Evolutionary conservation across 192 early-diverging fungal genomes (phyloP), one percentile per base, ranked within the genome.

Genomic region (Pilobolus umbonatus): DNA sequence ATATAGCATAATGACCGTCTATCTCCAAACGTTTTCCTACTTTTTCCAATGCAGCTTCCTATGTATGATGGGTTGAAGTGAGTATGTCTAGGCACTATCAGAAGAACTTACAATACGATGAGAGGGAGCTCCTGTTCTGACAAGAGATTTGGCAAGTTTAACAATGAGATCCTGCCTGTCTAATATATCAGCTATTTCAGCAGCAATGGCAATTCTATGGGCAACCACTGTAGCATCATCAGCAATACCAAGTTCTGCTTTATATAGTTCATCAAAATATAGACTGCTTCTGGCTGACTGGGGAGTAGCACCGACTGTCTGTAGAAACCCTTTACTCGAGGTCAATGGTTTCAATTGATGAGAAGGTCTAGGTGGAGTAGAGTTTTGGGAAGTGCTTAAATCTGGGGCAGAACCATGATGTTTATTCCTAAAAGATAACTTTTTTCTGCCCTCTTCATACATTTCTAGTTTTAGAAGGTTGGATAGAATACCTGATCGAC

Each of bases 1-100:
- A 63, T n/a, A 78, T 76, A 28, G 81, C 79, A 53, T 85, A 85
- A 22, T 75, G 80, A 1, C 81, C 85, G 32, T 87, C 78, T 19
- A 89, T 72, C 34, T 84, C 84, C 57, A 89, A 64, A 45, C 57
- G 61, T 53, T 67, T 72, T 1, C 69, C 59, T 21, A 73, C 73
- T 29, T 73, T 71, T 11, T 77, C 75, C 49, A 80, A 50, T 3
- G 78, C 78, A 35, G 65, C 71, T 67, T 80, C 78, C 71, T 73
- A 55, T 25, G 9, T n/a, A 11, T n/a, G n/a, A n/a, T n/a, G n/a
- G n/a, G n/a, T n/a, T n/a, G n/a, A n/a, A n/a, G n/a, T n/a, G n/a
- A n/a, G n/a, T n/a, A n/a, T n/a, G n/a, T n/a, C n/a, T n/a, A n/a
- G n/a, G 1, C 9, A 38, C 1, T 12, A 38, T 2, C 9, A 14